A percentile compares a stretch with the other conserved stretches of the same genome.
Evolutionary conservation across 139 green algal genomes (phyloP).

Genomic region (Zygnema cylindricum): DNA sequence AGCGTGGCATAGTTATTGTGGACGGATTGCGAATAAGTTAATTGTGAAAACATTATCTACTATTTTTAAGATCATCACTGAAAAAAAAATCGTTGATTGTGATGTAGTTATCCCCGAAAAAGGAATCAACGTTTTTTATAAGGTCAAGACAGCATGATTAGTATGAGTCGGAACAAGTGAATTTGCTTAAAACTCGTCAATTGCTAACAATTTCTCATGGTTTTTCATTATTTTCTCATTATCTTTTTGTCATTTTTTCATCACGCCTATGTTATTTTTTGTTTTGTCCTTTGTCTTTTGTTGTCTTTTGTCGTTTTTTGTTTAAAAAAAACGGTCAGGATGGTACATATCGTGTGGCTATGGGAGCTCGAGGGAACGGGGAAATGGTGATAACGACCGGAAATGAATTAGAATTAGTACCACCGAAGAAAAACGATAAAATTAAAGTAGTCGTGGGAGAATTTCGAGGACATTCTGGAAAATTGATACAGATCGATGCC

Average conservation of each 20-base stretch:
- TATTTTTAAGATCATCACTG: too few species aligned
- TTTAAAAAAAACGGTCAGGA: constrained; percentile 44
- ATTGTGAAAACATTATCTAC: too few species aligned
- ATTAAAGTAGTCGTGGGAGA: constrained; percentile 46
- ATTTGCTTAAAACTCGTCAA: too few species aligned
- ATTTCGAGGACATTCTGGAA: constrained; percentile 22
- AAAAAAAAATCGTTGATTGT: too few species aligned
- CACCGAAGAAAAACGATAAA: constrained; percentile 50
- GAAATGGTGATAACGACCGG: constrained; percentile 7
- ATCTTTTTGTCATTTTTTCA: not conserved
- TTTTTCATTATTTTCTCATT: not conserved
- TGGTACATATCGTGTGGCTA: constrained; percentile 33
- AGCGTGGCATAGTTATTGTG: too few species aligned
- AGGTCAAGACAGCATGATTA: too few species aligned
- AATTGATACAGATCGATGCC: constrained; percentile 53
- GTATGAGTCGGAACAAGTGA: too few species aligned
- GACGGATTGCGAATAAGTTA: too few species aligned
- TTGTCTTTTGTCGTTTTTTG: not conserved
- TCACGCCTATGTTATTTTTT: not conserved
- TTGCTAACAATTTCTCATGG: not conserved
- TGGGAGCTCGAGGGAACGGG: constrained; percentile 14
- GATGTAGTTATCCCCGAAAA: too few species aligned
- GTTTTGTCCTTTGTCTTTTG: not conserved
- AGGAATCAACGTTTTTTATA: too few species aligned
- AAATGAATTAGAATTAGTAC: constrained; percentile 45